These are phyloP conservation scores for Microcos paniculata DNA, from an alignment of 345 rosid species.

Conservation along the genomic window DNA sequence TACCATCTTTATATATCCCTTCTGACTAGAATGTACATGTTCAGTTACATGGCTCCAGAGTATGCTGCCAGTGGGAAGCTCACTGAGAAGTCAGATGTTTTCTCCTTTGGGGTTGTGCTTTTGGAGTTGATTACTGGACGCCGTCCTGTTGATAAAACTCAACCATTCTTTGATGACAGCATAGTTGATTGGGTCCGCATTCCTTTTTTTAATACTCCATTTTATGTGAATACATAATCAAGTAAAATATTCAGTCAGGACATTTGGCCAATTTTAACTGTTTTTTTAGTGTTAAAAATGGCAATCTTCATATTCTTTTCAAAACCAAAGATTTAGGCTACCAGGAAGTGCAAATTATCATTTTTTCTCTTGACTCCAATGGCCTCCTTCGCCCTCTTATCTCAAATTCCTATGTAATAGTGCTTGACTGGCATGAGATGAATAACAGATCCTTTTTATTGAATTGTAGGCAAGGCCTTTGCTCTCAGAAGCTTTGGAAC, in stretches of 20 bases:
- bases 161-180: conserved; percentile 63
- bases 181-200: conserved; percentile 84
- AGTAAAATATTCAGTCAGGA: background rate
- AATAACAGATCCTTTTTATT: conserved; percentile 16
- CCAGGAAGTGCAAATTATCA: background rate
- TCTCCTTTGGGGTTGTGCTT: conserved; percentile 85
- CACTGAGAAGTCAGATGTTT: conserved; percentile 84
- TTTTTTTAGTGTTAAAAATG: background rate
- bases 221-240: background rate
- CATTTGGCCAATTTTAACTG: background rate
- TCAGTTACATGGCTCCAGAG: conserved; percentile 91
- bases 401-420: background rate
- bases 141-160: conserved; percentile 57
- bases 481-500: conserved; percentile 54
- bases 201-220: background rate
- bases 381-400: background rate
- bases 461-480: conserved; percentile 73
- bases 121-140: conserved; percentile 82
- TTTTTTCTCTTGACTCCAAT: background rate
- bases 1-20: background rate
- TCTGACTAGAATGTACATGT: conserved; percentile 12
- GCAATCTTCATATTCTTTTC: background rate
- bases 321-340: background rate
- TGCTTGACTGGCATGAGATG: background rate
- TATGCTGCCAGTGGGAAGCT: conserved; percentile 88